phyloP scores from a whole-genome alignment of 345 rosid species.

The Gossypium sturtianum region DNA sequence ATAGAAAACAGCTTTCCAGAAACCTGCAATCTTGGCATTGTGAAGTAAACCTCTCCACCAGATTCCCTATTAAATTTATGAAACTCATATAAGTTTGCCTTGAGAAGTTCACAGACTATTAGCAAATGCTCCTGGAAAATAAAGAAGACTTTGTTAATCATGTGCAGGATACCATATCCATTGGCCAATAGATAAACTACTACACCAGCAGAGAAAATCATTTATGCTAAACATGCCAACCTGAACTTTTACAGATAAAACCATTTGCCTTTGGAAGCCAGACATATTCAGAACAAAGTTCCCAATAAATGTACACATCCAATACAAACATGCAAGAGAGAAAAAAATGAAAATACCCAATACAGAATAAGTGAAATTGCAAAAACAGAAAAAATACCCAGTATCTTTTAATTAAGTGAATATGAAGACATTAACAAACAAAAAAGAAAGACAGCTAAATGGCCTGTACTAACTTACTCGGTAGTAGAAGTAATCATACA shows the following conservation, averaged over 20 bases:
- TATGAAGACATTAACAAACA: no score
- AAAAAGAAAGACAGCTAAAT: no score
- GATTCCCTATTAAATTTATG: constrained; percentile 97
- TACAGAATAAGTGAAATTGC: no score
- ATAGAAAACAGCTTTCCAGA: constrained; percentile 19
- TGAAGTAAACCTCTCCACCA: constrained; percentile 97
- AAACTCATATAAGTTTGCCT: constrained; percentile 96
- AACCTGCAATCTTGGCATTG: constrained; percentile 99
- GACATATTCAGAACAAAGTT: background rate
- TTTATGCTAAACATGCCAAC: background rate
- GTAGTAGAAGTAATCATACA: constrained; percentile 95
- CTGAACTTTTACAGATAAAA: background rate
- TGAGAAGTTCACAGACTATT: constrained; percentile 96
- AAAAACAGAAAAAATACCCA: no score
- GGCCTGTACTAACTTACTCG: constrained; percentile 51
- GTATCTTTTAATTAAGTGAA: no score
- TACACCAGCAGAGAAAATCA: background rate
- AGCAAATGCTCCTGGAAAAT: constrained; percentile 89
- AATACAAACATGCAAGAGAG: background rate
- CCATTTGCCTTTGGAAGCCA: background rate
- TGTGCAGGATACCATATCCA: background rate
- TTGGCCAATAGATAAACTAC: background rate
- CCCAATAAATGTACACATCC: background rate
- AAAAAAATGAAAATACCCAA: no score
- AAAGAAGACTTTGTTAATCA: constrained; percentile 2